Evolutionary conservation across 2,329 filamentous ascomycete species (phyloP), one percentile per base, ranked within the genome.

Genomic region (Colletotrichum sp.): DNA sequence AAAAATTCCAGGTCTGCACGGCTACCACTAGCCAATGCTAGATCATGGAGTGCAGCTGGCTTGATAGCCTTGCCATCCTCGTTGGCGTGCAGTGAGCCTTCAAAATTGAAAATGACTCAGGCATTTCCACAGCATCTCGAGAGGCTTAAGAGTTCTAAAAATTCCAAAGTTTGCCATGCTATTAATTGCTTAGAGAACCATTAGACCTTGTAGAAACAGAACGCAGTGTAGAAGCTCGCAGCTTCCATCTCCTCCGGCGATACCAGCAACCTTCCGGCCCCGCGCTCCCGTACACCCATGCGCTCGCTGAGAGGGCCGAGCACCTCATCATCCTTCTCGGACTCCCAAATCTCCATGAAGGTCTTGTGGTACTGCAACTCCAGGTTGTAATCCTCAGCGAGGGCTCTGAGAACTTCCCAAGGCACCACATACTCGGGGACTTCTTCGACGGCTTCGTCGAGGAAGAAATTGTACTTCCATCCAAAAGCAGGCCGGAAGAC

Each of bases 401-500:
- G 88, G 30, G 95, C 96, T 86, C 97, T 95, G 87, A 99, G 99
- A 1, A 96, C 96, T 84, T 98, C 96, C 96, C 97, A 99, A 0
- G 97, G 97, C 2, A 99, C 97, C 2, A 99, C 96, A 83, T 98
- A 99, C 87, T 99, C 97, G 4, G 97, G 96, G 9, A 98, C 95
- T 82, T 96, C 95, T 84, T 99, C 96, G 24, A 99, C 97, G 0
- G 97, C 97, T 86, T 99, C 97, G 81, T 97, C 94, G 72, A 99
- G 92, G 84, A 96, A 98, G 88, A 98, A 99, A 82, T 93, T 98
- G 87, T 99, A 99, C 85, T 97, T 98, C 96, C 97, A 99, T 66
- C 96, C 97, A 83, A 96, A 99, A 0, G 97, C 95, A 7, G 97
- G 97, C 7, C 97, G 93, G 87, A 99, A 99, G 36, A 97, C 90